phyloP scores from a whole-genome alignment of 768 basidiomycete species.

The Dioszegia crocea region DNA sequence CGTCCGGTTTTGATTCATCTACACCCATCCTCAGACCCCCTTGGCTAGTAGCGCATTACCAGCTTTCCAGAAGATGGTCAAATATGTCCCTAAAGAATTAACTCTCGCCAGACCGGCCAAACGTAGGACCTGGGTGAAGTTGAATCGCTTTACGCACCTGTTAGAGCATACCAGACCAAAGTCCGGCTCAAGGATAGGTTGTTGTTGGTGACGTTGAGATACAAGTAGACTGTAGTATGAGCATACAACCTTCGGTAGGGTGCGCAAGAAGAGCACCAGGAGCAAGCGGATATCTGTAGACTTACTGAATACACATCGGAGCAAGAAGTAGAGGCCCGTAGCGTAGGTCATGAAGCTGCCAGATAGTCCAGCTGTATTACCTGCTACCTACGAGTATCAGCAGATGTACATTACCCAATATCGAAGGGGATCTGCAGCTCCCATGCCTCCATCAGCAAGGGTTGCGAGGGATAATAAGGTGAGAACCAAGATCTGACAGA shows the following conservation, averaged over 20 bases:
- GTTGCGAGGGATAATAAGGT: too few species aligned
- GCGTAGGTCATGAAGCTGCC: constrained; percentile 28
- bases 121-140: background rate
- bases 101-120: too few species aligned
- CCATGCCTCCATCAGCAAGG: too few species aligned
- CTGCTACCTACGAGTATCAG: constrained; percentile 27
- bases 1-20: too few species aligned
- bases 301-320: constrained; percentile 30
- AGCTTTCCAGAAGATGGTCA: constrained; percentile 4
- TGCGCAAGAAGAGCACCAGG: too few species aligned
- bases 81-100: background rate
- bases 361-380: constrained; percentile 29
- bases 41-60: constrained; percentile 4
- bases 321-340: constrained; percentile 22
- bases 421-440: too few species aligned
- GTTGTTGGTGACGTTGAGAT: constrained; percentile 4
- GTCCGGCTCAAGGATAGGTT: constrained; percentile 9
- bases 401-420: too few species aligned
- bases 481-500: background rate
- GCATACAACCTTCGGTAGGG: too few species aligned
- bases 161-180: constrained; percentile 10
- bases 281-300: background rate
- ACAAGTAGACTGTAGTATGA: constrained; percentile 11
- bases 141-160: background rate
- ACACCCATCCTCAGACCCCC: too few species aligned